Percentiles rank a stretch among this genome's conserved stretches.
phyloP scores from a whole-genome alignment of 768 basidiomycete species.

The Trichaptum fuscoviolaceum region DNA sequence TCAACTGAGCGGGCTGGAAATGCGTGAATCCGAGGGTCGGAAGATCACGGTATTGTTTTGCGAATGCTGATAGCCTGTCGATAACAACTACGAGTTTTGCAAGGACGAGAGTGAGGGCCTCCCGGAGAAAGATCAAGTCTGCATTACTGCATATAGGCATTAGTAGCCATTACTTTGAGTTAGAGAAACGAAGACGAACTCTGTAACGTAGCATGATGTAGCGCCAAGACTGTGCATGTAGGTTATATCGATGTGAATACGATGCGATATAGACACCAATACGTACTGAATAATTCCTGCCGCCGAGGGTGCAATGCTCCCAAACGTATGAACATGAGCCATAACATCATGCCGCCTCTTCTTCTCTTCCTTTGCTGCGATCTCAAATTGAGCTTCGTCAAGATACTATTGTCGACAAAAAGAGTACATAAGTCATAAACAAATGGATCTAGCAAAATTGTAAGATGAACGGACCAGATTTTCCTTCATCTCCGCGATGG shows the following conservation, averaged over 20 bases:
- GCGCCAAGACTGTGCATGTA: slow-evolving; percentile 66
- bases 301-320: slow-evolving; percentile 86
- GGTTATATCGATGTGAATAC: neutral
- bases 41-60: slow-evolving; percentile 77
- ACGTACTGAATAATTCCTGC: slow-evolving; percentile 93
- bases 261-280: slow-evolving; percentile 4
- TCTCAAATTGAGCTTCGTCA: slow-evolving; percentile 84
- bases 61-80: slow-evolving; percentile 80
- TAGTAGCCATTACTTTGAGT: neutral
- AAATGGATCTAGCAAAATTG: neutral
- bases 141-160: slow-evolving; percentile 66
- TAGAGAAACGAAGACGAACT: slow-evolving; percentile 51
- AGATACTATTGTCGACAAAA: slow-evolving; percentile 47
- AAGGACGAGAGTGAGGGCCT: slow-evolving; percentile 78
- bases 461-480: slow-evolving; percentile 59
- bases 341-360: slow-evolving; percentile 98
- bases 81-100: slow-evolving; percentile 88
- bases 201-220: slow-evolving; percentile 98
- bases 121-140: slow-evolving; percentile 93
- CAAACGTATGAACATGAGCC: slow-evolving; percentile 99
- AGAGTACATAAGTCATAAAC: neutral
- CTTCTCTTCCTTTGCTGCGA: slow-evolving; percentile 93
- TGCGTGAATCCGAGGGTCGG: slow-evolving; percentile 98
- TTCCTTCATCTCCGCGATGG: slow-evolving; percentile 91
- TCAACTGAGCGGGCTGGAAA: slow-evolving; percentile 97